Evolutionary conservation across 495 filamentous ascomycete genomes (phyloP).

Genomic region (Neurospora tetraspora): DNA sequence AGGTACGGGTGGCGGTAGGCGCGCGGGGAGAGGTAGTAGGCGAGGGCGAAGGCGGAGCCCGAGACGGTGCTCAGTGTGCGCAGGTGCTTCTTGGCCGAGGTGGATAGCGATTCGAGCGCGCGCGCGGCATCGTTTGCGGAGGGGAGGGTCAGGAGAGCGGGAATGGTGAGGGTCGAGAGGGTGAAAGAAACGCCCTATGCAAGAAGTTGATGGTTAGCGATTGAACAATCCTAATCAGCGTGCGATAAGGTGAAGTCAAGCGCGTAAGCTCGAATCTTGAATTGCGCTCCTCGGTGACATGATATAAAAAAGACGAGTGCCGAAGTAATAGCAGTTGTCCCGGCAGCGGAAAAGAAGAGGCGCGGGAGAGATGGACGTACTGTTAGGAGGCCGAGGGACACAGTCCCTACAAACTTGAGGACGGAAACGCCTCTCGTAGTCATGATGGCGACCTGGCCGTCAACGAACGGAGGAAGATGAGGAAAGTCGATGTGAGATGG

Average conservation of each 20-base stretch:
- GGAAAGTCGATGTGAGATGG: neutral
- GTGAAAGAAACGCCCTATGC: slow-evolving; percentile 75
- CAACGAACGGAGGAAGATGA: neutral
- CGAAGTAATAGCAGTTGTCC: neutral
- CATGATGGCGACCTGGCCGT: slow-evolving; percentile 40
- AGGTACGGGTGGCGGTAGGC: slow-evolving; percentile 74
- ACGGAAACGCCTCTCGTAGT: slow-evolving; percentile 56
- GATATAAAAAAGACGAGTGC: neutral
- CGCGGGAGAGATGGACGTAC: slow-evolving; percentile 39
- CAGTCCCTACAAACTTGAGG: slow-evolving; percentile 82
- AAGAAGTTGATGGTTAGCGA: neutral
- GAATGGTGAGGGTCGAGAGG: slow-evolving; percentile 59
- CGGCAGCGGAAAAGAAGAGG: slow-evolving; percentile 9
- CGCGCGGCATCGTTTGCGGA: slow-evolving; percentile 55
- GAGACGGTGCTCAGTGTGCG: slow-evolving; percentile 52
- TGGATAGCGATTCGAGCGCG: slow-evolving; percentile 53
- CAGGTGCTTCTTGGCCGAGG: slow-evolving; percentile 47
- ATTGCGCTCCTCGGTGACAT: neutral
- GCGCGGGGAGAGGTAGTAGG: slow-evolving; percentile 61
- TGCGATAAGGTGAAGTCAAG: neutral
- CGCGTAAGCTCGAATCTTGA: neutral
- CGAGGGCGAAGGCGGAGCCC: slow-evolving; percentile 54
- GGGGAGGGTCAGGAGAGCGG: slow-evolving; percentile 66
- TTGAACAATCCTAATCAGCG: neutral
- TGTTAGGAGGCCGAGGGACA: slow-evolving; percentile 77